Percentiles rank a stretch among this genome's conserved stretches.
Evolutionary conservation across 306 rosid genomes (phyloP).

Genomic region (Lupinus albus): DNA sequence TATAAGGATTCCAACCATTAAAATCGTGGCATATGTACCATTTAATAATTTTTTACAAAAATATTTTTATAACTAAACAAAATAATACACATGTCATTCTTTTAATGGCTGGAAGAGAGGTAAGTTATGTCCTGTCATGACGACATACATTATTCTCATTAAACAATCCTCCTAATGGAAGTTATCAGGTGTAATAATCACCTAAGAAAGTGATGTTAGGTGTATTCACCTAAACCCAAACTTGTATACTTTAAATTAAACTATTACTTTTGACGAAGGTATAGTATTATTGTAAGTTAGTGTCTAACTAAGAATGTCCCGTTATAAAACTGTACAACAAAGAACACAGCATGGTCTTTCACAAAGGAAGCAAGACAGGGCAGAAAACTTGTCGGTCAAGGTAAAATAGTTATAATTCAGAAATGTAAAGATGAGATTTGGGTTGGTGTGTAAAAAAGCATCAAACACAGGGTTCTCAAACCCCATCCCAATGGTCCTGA

Average conservation of each 20-base stretch:
- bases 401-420: constrained; percentile 25
- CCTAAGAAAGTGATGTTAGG: no score
- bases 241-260: constrained; percentile 10
- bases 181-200: no score
- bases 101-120: no score
- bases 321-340: constrained; percentile 2
- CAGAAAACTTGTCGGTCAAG: constrained; percentile 37
- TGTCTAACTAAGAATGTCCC: constrained; percentile 16
- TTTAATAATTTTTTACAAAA: no score
- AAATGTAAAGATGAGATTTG: constrained; percentile 33
- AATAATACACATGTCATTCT: no score
- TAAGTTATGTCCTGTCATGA: no score
- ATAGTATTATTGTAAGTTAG: background rate
- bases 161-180: constrained; percentile 2
- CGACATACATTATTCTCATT: no score
- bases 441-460: constrained; percentile 43
- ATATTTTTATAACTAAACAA: no score
- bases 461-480: constrained; percentile 40
- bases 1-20: no score
- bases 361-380: constrained; percentile 38
- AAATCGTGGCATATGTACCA: no score
- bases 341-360: constrained; percentile 37
- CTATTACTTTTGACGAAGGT: background rate
- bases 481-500: constrained; percentile 37
- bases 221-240: no score